Conservation (phyloP, 176 grass and related monocot species). For the Carex scoparia region DNA sequence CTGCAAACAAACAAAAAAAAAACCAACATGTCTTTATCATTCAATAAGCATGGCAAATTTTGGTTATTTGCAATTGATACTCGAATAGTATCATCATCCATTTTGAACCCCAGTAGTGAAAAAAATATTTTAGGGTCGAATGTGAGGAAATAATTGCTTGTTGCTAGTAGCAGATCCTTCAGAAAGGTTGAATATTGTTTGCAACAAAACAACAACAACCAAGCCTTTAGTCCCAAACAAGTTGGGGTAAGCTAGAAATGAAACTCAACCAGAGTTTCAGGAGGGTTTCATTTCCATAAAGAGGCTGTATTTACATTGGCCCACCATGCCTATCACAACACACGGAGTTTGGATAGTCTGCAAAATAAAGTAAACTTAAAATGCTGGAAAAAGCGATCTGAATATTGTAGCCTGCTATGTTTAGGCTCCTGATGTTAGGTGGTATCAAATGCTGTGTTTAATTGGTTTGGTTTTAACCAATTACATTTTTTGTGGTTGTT, state of each 20-base stretch:
- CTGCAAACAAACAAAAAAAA: background rate
- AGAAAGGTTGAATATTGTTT: background rate
- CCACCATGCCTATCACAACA: too few species aligned
- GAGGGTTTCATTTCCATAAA: too few species aligned
- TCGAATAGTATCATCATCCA: background rate
- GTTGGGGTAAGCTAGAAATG: too few species aligned
- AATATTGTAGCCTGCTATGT: background rate
- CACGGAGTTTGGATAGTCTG: background rate
- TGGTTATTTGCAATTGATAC: background rate
- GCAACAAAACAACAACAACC: background rate
- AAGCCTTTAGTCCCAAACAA: too few species aligned
- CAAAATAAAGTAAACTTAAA: background rate
- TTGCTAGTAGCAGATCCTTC: background rate
- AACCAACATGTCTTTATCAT: background rate
- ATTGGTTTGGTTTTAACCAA: background rate
- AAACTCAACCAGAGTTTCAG: too few species aligned
- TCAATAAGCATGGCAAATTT: background rate
- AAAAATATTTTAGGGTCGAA: background rate
- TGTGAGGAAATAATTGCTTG: background rate
- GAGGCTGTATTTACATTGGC: too few species aligned
- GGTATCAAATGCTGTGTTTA: background rate
- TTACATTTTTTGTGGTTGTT: background rate
- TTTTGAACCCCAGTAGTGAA: background rate
- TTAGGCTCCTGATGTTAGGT: background rate
- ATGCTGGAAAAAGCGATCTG: background rate